Base-by-base conservation (phyloP, 306 rosid genomes). In the Vachellia collinsii region DNA sequence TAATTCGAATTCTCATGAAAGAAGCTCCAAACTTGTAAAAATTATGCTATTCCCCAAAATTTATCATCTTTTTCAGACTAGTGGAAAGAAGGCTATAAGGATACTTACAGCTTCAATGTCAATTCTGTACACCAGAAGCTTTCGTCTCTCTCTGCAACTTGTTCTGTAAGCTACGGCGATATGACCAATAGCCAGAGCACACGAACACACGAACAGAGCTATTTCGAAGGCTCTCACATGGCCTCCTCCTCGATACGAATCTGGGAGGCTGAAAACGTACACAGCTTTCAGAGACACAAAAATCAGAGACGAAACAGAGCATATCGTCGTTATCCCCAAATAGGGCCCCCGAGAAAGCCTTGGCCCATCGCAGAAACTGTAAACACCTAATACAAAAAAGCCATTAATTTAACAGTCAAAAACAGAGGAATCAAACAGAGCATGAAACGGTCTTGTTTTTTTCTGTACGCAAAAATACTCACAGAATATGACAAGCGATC, bases 51-150 rank as follows among this genome's bases (percentile, higher is more conserved):
- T 77, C 47, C 48, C 36, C 66, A 6, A 51, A 5, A 25, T n/a
- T 62, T 36, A 36, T 3, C 44, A 36, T 14, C 22, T 34, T 8
- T 29, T 29, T 29, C 34, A 29, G 7, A 13, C 0, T 1, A 79
- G 50, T 36, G 81, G 67, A 12, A 51, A 11, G 6, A 5, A 47
- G 51, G 17, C 12, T 58, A 22, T 43, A 48, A 42, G 62, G 77
- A 34, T 44, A 86, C 97, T 86, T 72, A 91, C 97, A 82, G 97
- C 91, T 86, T 91, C 97, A 36, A 89, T 85, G 86, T 91, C 93
- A 80, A 91, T 91, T 80, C 83, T 91, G 90, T 88, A 91, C 51
- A 91, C 88, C 79, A 87, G 56, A 46, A 91, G 97, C 91, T 88
- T 91, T 68, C 93, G 80, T 81, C 97, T 83, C 69, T 91, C 97